Percentiles rank a stretch among this genome's conserved stretches.
Evolutionary conservation across 1,139 yeast species (phyloP).

Genomic region (Casaregolazyma lundiana): DNA sequence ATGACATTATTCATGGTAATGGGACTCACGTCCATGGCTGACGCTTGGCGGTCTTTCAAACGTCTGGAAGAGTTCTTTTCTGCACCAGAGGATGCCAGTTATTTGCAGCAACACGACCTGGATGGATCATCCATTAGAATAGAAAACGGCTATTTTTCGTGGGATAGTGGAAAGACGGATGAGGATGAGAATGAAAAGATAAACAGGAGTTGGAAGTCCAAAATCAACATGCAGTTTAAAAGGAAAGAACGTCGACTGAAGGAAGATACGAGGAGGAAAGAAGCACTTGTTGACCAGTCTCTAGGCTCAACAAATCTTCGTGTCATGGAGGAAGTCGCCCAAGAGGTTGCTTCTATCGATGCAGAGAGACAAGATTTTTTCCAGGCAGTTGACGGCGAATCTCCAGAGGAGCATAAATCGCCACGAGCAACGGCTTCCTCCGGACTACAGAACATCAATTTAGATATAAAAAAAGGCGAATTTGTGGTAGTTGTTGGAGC

Average conservation of each 20-base stretch:
- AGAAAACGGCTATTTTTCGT: constrained; percentile 51
- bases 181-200: neutral
- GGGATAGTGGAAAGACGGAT: constrained; percentile 39
- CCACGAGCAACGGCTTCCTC: constrained; percentile 28
- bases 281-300: neutral
- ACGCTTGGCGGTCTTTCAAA: constrained; percentile 55
- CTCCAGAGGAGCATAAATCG: constrained; percentile 1
- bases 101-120: constrained; percentile 29
- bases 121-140: constrained; percentile 44
- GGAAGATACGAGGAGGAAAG: neutral
- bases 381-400: neutral
- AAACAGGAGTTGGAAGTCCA: neutral
- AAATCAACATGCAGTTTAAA: too few species aligned
- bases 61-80: constrained; percentile 52
- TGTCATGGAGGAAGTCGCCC: neutral
- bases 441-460: constrained; percentile 43
- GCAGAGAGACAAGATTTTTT: neutral
- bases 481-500: constrained; percentile 58
- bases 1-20: constrained; percentile 55
- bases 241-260: neutral
- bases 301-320: neutral
- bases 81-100: constrained; percentile 33
- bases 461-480: constrained; percentile 48
- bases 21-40: constrained; percentile 53
- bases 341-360: neutral